phyloP scores from a whole-genome alignment of 1,284 basidiomycete species.

The Termitomyces sp. region DNA sequence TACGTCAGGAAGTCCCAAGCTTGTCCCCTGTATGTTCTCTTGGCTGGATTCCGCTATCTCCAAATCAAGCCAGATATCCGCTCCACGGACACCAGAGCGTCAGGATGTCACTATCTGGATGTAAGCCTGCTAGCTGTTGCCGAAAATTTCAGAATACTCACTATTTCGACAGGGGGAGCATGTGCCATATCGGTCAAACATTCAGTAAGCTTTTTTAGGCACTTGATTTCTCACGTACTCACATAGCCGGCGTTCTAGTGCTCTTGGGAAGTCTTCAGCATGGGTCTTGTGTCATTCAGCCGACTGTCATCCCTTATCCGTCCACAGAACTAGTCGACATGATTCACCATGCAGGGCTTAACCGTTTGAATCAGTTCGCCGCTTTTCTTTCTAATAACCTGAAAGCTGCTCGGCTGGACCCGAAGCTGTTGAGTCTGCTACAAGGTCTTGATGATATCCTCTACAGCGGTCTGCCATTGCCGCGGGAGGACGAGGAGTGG shows the following conservation, averaged over 20 bases:
- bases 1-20: constrained; percentile 62
- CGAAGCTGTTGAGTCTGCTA: constrained; percentile 55
- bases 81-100: constrained; percentile 40
- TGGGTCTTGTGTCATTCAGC: constrained; percentile 66
- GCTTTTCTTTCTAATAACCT: constrained; percentile 61
- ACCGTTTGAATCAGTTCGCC: constrained; percentile 66
- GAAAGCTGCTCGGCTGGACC: constrained; percentile 51
- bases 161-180: constrained; percentile 50
- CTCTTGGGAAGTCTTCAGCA: constrained; percentile 64
- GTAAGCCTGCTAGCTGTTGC: constrained; percentile 36
- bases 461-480: constrained; percentile 51
- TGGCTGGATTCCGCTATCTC: constrained; percentile 51
- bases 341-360: constrained; percentile 61
- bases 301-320: constrained; percentile 56
- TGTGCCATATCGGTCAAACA: constrained; percentile 65
- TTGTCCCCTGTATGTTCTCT: constrained; percentile 54
- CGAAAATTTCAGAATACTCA: constrained; percentile 26
- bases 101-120: constrained; percentile 68
- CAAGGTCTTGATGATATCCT: constrained; percentile 48
- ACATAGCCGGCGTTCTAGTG: constrained; percentile 46
- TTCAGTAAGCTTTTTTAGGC: constrained; percentile 46
- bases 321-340: constrained; percentile 68
- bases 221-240: constrained; percentile 27
- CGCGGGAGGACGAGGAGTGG: constrained; percentile 59
- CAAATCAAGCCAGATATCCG: constrained; percentile 50